These are phyloP conservation scores for Coprinopsis sp. DNA, from an alignment of 768 basidiomycete species.

Conservation along the genomic window DNA sequence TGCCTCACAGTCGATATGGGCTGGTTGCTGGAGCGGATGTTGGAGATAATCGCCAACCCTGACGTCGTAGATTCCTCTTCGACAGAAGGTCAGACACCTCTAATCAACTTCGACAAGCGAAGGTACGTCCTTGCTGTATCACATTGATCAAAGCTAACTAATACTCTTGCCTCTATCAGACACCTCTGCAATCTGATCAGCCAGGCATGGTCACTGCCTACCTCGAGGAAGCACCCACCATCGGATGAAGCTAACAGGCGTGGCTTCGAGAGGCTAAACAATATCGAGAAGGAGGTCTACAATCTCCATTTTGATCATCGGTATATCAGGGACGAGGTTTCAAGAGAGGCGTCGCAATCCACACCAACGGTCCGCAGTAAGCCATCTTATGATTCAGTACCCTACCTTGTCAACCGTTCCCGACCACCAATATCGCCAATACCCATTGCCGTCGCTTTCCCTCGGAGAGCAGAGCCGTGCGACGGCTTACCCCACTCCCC, in stretches of 20 bases:
- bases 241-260: slow-evolving; percentile 57
- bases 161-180: slow-evolving; percentile 32
- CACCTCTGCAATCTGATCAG: slow-evolving; percentile 63
- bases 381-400: no score
- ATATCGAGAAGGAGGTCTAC: slow-evolving; percentile 66
- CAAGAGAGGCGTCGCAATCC: slow-evolving; percentile 52
- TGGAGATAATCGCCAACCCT: slow-evolving; percentile 73
- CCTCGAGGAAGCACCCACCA: slow-evolving; percentile 37
- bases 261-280: slow-evolving; percentile 72
- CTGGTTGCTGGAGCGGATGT: slow-evolving; percentile 77
- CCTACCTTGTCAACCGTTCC: no score
- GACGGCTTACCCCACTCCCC: no score
- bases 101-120: slow-evolving; percentile 81
- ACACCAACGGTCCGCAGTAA: slow-evolving; percentile 36
- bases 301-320: slow-evolving; percentile 64
- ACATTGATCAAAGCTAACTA: not conserved
- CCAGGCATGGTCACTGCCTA: slow-evolving; percentile 43
- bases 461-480: no score
- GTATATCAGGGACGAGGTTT: slow-evolving; percentile 70
- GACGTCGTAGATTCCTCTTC: slow-evolving; percentile 56
- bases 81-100: slow-evolving; percentile 49
- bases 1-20: slow-evolving; percentile 70
- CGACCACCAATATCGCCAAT: no score
- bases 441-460: no score
- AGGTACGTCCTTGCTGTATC: slow-evolving; percentile 39